Base-by-base conservation (phyloP, 257 asterid species). In the Solanum etuberosum region DNA sequence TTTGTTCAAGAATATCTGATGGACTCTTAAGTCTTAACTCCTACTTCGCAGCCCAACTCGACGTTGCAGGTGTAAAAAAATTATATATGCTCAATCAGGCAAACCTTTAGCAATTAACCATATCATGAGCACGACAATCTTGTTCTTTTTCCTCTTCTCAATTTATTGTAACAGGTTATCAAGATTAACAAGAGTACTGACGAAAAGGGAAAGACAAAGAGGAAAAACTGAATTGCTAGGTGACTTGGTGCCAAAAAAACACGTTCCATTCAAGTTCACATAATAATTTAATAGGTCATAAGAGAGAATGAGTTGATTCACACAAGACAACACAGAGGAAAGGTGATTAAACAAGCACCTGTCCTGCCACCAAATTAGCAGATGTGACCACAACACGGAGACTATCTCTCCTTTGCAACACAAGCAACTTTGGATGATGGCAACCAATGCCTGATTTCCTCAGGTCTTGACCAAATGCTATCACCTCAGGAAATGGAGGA, bases 341-440 rank as follows among this genome's bases (percentile, higher is more conserved):
- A 70, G 35, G 74, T n/a, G 85, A 85, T 82, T 81, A 57, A 68
- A 67, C 46, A 87, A 63, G 70, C 87, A 96, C 99, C 99, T 96
- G 99, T 90, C 90, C 92, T 84, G 92, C 94, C 86, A 95, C 98
- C 94, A 95, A 91, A 94, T 96, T 96, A 77, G 99, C 98, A 37
- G 99, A 96, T 38, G 99, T 92, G 89, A 96, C 87, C 86, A 94
- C 96, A 81, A 95, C 96, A 84, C 99, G 97, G 83, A 96, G 86
- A 76, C 91, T 90, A 68, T 93, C 94, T 89, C 93, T 97, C 90
- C 95, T 91, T 91, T 94, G 98, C 93, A 96, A 90, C 82, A 95
- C 94, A 90, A 96, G 86, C 89, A 95, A 89, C 90, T 96, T 96
- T 34, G 99, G 98, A 87, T 96, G 99, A 92, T 96, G 99, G 88